These are phyloP conservation scores for Sisymbrium altissimum DNA, from an alignment of 345 rosid species.

Conservation along the genomic window DNA sequence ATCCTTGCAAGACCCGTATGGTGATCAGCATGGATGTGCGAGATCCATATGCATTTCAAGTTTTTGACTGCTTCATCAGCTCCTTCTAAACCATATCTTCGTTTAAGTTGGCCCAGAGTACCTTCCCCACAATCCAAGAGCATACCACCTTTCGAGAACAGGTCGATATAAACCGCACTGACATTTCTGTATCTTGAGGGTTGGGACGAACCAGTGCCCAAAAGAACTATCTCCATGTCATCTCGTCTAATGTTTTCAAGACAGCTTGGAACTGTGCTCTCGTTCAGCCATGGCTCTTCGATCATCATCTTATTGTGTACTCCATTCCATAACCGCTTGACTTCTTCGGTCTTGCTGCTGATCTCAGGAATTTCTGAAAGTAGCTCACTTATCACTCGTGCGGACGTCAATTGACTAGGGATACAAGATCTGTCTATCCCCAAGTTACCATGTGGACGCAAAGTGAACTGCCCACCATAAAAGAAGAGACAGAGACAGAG, in stretches of 20 bases:
- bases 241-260: conserved; percentile 78
- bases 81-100: conserved; percentile 83
- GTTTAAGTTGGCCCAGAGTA: conserved; percentile 88
- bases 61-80: conserved; percentile 74
- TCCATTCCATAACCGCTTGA: conserved; percentile 55
- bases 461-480: conserved; percentile 60
- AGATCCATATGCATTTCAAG: conserved; percentile 83
- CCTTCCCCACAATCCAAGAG: conserved; percentile 98
- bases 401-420: conserved; percentile 50
- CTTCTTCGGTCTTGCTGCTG: conserved; percentile 51
- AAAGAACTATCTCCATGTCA: conserved; percentile 86
- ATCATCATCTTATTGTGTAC: conserved; percentile 39
- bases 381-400: conserved; percentile 56
- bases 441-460: conserved; percentile 87
- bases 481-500: conserved; percentile 10
- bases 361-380: conserved; percentile 76
- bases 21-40: conserved; percentile 99
- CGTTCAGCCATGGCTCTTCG: conserved; percentile 81
- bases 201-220: conserved; percentile 97
- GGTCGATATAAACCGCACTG: conserved; percentile 71
- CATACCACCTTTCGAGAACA: conserved; percentile 75
- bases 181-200: conserved; percentile 97
- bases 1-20: conserved; percentile 89
- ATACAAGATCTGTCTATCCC: conserved; percentile 81
- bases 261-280: conserved; percentile 64